These are phyloP conservation scores for Isabelozyma rhagii DNA, from an alignment of 805 yeast species.

Conservation along the genomic window DNA sequence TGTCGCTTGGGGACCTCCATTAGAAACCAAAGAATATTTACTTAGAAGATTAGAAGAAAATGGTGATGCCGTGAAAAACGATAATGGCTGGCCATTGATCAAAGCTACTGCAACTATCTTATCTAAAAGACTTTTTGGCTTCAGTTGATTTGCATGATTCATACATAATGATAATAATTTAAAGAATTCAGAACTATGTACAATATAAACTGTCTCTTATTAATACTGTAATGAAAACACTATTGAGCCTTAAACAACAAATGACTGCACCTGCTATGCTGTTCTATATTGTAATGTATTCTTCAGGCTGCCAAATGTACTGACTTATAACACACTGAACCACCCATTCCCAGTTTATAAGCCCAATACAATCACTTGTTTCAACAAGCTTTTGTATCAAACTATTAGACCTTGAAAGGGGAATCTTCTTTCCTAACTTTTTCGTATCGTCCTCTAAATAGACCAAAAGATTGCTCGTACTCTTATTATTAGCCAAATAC, in stretches of 20 bases:
- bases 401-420: not conserved
- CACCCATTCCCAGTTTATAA: slow-evolving; percentile 64
- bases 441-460: slow-evolving; percentile 1
- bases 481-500: not conserved
- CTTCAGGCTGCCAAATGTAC: slow-evolving; percentile 25
- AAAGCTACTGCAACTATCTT: slow-evolving; percentile 43
- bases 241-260: too few species aligned
- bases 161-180: not conserved
- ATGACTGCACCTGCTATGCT: too few species aligned
- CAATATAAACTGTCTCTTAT: not conserved
- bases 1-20: slow-evolving; percentile 97
- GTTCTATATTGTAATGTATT: slow-evolving; percentile 3
- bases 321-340: slow-evolving; percentile 56
- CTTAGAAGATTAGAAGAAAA: slow-evolving; percentile 91
- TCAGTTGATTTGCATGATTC: not conserved
- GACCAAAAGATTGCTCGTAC: not conserved
- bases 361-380: slow-evolving; percentile 9
- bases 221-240: not conserved
- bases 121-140: slow-evolving; percentile 18
- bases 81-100: slow-evolving; percentile 74
- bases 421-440: not conserved
- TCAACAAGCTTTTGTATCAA: not conserved
- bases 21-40: slow-evolving; percentile 87
- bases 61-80: slow-evolving; percentile 88
- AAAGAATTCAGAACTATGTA: not conserved